A percentile compares a stretch with the other conserved stretches of the same genome.
Conservation (phyloP, 2,329 filamentous ascomycete genomes). For the Phoma herbarum region DNA sequence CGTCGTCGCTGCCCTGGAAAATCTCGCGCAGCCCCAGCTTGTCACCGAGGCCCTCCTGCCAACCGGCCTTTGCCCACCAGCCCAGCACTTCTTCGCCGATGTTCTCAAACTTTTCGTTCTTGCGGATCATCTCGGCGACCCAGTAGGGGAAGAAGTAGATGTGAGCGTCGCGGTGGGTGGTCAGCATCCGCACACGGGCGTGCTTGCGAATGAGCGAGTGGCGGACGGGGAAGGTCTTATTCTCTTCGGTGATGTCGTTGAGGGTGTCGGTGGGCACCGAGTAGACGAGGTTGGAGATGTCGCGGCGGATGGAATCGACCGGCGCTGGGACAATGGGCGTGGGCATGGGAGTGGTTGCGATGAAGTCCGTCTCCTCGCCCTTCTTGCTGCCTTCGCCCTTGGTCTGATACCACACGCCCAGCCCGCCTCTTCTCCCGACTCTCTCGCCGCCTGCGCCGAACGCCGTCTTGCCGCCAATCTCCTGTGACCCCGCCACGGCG, state of each 20-base stretch:
- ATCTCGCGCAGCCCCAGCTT: conserved; percentile 79
- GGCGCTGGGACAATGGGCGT: conserved; percentile 65
- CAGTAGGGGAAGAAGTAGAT: conserved; percentile 94
- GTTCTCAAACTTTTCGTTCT: conserved; percentile 83
- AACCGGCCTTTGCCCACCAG: conserved; percentile 94
- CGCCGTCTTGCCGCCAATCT: conserved; percentile 55
- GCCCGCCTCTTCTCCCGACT: conserved; percentile 74
- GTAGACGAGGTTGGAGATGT: conserved; percentile 81
- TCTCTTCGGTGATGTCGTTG: conserved; percentile 81
- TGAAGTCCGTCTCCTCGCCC: conserved; percentile 91
- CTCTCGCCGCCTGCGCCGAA: conserved; percentile 63
- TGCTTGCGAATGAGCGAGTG: conserved; percentile 79
- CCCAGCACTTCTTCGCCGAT: conserved; percentile 91
- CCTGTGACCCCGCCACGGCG: conserved; percentile 62
- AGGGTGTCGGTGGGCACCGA: conserved; percentile 89
- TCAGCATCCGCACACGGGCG: conserved; percentile 80
- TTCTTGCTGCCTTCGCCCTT: conserved; percentile 80
- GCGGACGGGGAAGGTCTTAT: conserved; percentile 76
- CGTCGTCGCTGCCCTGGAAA: conserved; percentile 60
- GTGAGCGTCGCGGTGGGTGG: conserved; percentile 87
- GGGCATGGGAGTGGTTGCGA: conserved; percentile 77
- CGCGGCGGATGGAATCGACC: conserved; percentile 70
- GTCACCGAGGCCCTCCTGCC: conserved; percentile 81
- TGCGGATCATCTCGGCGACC: conserved; percentile 83
- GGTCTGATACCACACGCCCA: conserved; percentile 92